Base-by-base conservation (phyloP, 345 rosid species). In the Ricinus communis region DNA sequence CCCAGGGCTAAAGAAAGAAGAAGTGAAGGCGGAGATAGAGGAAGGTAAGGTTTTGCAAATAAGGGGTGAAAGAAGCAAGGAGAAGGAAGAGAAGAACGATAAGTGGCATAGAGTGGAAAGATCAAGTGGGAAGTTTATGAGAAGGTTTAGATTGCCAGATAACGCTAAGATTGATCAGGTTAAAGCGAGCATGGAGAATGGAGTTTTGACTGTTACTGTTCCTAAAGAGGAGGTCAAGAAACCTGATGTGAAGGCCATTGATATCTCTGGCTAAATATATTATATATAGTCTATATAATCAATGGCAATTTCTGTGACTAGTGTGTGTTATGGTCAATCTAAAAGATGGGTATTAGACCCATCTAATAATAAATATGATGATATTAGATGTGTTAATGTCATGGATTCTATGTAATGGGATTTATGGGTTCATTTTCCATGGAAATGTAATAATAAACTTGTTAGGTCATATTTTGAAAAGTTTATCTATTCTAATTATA, bases 1-100 rank as follows among this genome's bases (percentile, higher is more conserved):
- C 5, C 66, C 66, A 22, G 66, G 66, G 27, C 18, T 62, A 7
- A 62, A 62, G 49, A 62, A 62, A 62, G 65, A 62, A 15, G 65
- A 62, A 33, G 38, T 33, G 38, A 33, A 33, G 38, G 38, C 6
- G 38, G 38, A 33, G 38, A 33, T 33, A 33, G 65, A 62, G 8
- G 66, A 62, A 36, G 66, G 33, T 2, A 40, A 15, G 1, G 66
- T 62, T 21, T 13, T 62, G 31, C 66, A 62, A 16, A 62, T 62
- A 13, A 62, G 66, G 4, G 66, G 66, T 12, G 51, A 62, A 5
- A 62, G 51, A 24, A 22, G 66, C 28, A 61, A 21, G 38, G 65
- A 61, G 47, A 61, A 61, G 13, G 65, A 61, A 30, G 65, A 61
- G 12, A 61, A 61, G 65, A 38, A n/a, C 38, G 65, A 61, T 9